A percentile compares a stretch with the other conserved stretches of the same genome.
phyloP scores from a whole-genome alignment of 2,329 filamentous ascomycete species.

The Colletotrichum sojae region DNA sequence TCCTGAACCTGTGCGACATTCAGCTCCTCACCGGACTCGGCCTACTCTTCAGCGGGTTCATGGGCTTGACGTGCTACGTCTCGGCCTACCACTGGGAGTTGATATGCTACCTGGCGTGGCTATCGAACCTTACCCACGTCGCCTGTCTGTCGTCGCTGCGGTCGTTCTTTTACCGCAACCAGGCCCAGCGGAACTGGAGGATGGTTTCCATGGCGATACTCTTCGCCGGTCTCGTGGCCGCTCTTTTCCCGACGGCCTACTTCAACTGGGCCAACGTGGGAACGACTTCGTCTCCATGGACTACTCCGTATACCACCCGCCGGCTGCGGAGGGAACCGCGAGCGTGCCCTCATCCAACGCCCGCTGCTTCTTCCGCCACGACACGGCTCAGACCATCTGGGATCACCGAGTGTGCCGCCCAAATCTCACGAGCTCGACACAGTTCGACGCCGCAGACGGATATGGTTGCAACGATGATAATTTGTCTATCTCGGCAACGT shows the following conservation, averaged over 20 bases:
- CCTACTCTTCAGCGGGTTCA: slow-evolving; percentile 46
- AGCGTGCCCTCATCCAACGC: slow-evolving; percentile 5
- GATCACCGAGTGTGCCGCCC: background rate
- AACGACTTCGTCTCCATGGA: too few species aligned
- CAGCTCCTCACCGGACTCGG: slow-evolving; percentile 50
- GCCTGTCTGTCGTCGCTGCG: background rate
- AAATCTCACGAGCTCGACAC: background rate
- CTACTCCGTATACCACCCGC: too few species aligned
- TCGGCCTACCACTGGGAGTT: slow-evolving; percentile 49
- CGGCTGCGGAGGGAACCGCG: background rate
- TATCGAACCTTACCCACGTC: slow-evolving; percentile 50
- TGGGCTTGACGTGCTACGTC: slow-evolving; percentile 25
- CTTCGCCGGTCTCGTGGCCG: background rate
- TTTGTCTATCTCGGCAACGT: background rate
- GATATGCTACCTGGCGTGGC: slow-evolving; percentile 50
- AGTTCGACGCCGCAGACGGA: background rate
- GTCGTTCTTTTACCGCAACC: background rate
- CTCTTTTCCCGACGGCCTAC: background rate
- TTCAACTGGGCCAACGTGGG: background rate
- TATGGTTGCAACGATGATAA: background rate
- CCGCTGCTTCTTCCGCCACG: slow-evolving; percentile 1
- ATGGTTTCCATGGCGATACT: background rate
- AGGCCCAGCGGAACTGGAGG: background rate
- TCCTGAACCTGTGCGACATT: slow-evolving; percentile 39
- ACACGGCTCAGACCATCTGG: background rate